phyloP scores from a whole-genome alignment of 805 yeast species.

The Myxozyma mucilagina region DNA sequence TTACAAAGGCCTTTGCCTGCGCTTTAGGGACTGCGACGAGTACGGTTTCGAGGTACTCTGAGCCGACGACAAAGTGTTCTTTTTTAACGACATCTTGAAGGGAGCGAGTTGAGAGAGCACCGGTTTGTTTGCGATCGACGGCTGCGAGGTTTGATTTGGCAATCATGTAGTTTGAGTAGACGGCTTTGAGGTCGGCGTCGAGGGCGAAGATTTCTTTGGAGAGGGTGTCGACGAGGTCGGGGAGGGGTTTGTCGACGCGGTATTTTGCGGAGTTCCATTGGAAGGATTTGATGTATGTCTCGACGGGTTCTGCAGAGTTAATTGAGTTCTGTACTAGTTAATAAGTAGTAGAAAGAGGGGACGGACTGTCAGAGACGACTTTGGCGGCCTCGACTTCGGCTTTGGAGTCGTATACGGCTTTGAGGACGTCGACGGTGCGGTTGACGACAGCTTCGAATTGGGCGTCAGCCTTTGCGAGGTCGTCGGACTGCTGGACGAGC shows the following conservation, averaged over 20 bases:
- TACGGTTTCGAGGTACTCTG: conserved; percentile 85
- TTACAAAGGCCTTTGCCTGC: conserved; percentile 53
- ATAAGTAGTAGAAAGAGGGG: not conserved
- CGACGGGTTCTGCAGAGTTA: conserved; percentile 45
- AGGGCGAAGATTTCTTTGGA: conserved; percentile 77
- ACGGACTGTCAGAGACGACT: conserved; percentile 49
- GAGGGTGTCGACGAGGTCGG: conserved; percentile 67
- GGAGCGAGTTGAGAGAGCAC: conserved; percentile 88
- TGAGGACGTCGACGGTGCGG: conserved; percentile 75
- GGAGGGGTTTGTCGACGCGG: conserved; percentile 78
- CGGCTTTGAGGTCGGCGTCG: conserved; percentile 79
- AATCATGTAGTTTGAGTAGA: conserved; percentile 70
- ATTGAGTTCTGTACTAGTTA: conserved; percentile 1
- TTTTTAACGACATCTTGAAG: conserved; percentile 85
- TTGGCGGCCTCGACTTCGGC: conserved; percentile 49
- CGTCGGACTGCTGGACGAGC: conserved; percentile 87
- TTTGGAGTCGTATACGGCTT: conserved; percentile 49
- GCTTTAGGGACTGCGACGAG: conserved; percentile 83
- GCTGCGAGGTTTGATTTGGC: conserved; percentile 84
- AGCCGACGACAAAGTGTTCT: conserved; percentile 76
- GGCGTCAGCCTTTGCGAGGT: conserved; percentile 75
- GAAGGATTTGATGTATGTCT: conserved; percentile 70
- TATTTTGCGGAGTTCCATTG: conserved; percentile 87
- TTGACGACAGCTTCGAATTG: conserved; percentile 67
- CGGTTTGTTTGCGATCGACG: conserved; percentile 89